These are phyloP conservation scores for Arthrocladium fulminans DNA, from an alignment of 2,329 filamentous ascomycete genomes.

Conservation along the genomic window DNA sequence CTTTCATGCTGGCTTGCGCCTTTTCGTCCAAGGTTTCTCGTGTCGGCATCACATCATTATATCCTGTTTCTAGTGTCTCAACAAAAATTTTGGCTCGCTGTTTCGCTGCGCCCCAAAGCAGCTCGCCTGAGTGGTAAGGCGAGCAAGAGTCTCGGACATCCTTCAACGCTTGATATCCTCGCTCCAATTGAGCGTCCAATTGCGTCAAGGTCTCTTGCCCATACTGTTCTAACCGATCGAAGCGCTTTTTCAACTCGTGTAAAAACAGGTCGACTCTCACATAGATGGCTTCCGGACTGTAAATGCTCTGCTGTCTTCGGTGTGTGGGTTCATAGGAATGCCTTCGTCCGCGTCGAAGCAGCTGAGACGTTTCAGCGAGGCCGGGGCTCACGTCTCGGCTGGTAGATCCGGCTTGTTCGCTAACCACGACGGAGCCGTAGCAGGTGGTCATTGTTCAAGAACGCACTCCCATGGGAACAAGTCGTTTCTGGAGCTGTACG, in stretches of 20 bases:
- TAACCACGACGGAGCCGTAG: slow-evolving; percentile 11
- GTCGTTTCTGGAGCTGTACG: neutral
- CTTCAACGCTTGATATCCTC: slow-evolving; percentile 77
- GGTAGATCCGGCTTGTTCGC: slow-evolving; percentile 10
- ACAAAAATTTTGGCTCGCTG: slow-evolving; percentile 80
- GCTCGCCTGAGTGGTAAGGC: slow-evolving; percentile 70
- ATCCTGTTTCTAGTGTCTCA: slow-evolving; percentile 79
- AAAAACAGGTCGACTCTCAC: slow-evolving; percentile 47
- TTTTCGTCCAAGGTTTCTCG: slow-evolving; percentile 88
- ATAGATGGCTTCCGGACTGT: slow-evolving; percentile 38
- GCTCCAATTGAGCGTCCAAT: slow-evolving; percentile 72
- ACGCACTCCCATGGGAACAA: neutral
- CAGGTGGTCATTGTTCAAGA: neutral
- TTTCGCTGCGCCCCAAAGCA: slow-evolving; percentile 71
- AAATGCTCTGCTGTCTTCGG: slow-evolving; percentile 35
- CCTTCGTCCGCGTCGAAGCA: slow-evolving; percentile 29
- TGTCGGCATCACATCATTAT: slow-evolving; percentile 73
- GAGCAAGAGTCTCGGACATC: slow-evolving; percentile 82
- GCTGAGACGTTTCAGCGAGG: slow-evolving; percentile 11
- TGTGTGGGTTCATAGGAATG: slow-evolving; percentile 37
- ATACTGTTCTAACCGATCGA: slow-evolving; percentile 84
- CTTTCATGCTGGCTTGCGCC: slow-evolving; percentile 72
- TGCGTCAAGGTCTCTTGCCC: slow-evolving; percentile 71
- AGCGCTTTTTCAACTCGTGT: slow-evolving; percentile 71
- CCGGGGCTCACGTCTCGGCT: slow-evolving; percentile 14